Percentiles rank a stretch among this genome's conserved stretches.
phyloP scores from a whole-genome alignment of 176 grass and related monocot genomes.

The Bolboschoenus planiculmis region DNA sequence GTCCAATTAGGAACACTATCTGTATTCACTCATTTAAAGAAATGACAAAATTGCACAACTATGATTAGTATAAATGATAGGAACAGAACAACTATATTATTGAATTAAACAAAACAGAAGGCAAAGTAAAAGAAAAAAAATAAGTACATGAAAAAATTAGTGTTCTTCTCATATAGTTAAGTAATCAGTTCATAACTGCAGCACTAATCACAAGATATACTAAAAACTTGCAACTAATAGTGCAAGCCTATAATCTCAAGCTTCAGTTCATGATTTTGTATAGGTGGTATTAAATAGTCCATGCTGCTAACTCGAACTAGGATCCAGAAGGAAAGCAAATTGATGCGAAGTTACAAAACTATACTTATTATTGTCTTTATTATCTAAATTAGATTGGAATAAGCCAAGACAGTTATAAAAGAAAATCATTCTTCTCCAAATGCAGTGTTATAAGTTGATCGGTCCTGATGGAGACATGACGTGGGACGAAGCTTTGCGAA shows the following conservation, averaged over 20 bases:
- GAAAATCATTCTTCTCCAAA: not conserved
- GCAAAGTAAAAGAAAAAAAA: not conserved
- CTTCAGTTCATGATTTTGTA: not conserved
- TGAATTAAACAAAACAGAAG: not conserved
- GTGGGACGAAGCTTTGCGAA: constrained; percentile 63
- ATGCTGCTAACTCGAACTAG: not conserved
- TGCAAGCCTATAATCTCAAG: not conserved
- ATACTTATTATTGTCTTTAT: not conserved
- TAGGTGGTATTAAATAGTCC: not conserved
- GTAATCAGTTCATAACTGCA: not conserved
- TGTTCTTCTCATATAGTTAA: not conserved
- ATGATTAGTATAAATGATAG: too few relatives aligned
- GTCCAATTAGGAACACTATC: not conserved
- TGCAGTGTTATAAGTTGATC: constrained; percentile 64
- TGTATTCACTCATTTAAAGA: not conserved
- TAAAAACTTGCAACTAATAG: not conserved
- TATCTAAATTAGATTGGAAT: not conserved
- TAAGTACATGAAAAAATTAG: not conserved
- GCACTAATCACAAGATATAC: not conserved
- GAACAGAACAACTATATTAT: too few relatives aligned
- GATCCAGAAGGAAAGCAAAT: not conserved
- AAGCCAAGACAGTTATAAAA: not conserved
- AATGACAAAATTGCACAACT: not conserved
- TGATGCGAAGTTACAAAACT: not conserved
- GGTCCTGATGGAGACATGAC: constrained; percentile 31